Evolutionary conservation across 2,329 filamentous ascomycete genomes (phyloP), one percentile per base, ranked within the genome.

Genomic region (Pyrenophora graminea): DNA sequence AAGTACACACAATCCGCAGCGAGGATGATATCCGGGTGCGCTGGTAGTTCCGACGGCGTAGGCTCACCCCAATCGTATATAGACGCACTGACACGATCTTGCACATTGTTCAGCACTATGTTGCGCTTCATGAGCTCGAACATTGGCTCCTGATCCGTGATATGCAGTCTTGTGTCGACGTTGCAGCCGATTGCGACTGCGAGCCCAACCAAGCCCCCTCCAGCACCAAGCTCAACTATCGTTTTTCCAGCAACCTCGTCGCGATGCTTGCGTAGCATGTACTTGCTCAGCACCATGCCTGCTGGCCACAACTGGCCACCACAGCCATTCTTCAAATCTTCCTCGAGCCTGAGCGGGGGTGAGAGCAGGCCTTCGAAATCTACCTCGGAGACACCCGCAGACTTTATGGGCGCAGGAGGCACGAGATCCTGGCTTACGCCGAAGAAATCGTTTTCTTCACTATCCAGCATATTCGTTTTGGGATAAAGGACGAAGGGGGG

Each of bases 221-320:
- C 94, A 53, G 93, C 91, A 49, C 94, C 94, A 36, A 99, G 81
- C 76, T 97, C 94, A 66, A 97, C 79, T 90, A 96, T 91, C 74
- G 84, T 83, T 58, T 89, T 86, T 51, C 82, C 78, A 50, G 74
- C 74, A 57, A 96, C 73, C 59, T 83, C 77, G n/a, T 82, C 76
- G 56, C 77, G 78, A 63, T 90, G 88, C 67, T 86, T 86, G 45
- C 87, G 83, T 52, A 97, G 80, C 81, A 97, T 83, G 70, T 97
- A 95, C 73, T 88, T 90, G 17, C 89, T 84, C 45, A 99, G 79
- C 13, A 94, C 84, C 85, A 96, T 89, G 9, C 94, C 94, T 0
- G 93, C 93, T 3, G 92, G 93, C 94, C 94, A 97, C 9, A 95
- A 82, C 74, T 95, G 90, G 2, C 94, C 94, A 41, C 94, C 94